Percentiles rank a stretch among this genome's conserved stretches.
Evolutionary conservation across 2,329 filamentous ascomycete species (phyloP).

Genomic region (Alternaria sp.): DNA sequence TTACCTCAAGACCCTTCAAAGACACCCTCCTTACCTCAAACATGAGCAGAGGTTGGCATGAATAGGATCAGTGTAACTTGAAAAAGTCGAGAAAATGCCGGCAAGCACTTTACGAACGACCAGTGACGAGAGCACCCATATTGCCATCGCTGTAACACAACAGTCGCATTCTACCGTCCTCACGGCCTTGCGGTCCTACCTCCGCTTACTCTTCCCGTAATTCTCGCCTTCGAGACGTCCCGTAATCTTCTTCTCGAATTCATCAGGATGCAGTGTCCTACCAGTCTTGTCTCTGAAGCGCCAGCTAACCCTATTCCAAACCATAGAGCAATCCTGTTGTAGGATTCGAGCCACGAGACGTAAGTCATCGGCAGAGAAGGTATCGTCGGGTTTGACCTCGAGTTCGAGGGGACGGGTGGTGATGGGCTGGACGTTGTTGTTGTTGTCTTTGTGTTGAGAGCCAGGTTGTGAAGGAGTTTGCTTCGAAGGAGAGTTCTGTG

Average conservation of each 20-base stretch:
- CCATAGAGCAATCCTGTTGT: conserved; percentile 53
- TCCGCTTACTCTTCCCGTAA: not conserved
- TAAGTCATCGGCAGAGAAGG: conserved; percentile 46
- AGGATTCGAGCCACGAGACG: conserved; percentile 56
- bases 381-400: conserved; percentile 39
- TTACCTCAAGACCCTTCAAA: not conserved
- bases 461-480: conserved; percentile 6
- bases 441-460: conserved; percentile 2
- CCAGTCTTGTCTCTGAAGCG: conserved; percentile 62
- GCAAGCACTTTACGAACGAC: not conserved
- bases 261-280: conserved; percentile 54
- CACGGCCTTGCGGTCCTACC: no score
- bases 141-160: not conserved
- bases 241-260: conserved; percentile 55
- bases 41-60: not conserved
- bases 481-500: conserved; percentile 7
- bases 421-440: not conserved
- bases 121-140: fast-evolving
- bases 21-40: not conserved
- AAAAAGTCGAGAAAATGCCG: not conserved
- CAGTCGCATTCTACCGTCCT: not conserved
- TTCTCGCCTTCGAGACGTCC: conserved; percentile 25
- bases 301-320: conserved; percentile 59
- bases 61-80: not conserved
- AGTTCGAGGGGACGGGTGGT: conserved; percentile 15